phyloP scores from a whole-genome alignment of 2,329 filamentous ascomycete genomes.

The Fusarium goolgardi region DNA sequence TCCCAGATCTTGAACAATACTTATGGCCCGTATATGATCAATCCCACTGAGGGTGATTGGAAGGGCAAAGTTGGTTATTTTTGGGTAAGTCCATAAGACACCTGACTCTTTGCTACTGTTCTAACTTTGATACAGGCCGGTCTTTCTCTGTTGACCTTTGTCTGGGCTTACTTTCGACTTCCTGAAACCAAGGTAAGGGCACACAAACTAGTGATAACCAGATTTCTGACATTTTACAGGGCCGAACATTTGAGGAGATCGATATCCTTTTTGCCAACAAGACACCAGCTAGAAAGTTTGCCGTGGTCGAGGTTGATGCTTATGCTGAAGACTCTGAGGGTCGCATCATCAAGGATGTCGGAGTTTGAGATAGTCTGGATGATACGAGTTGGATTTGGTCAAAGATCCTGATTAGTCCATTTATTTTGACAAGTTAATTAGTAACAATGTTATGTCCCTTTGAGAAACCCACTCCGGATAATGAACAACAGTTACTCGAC shows the following conservation, averaged over 20 bases:
- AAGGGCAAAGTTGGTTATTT: slow-evolving; percentile 53
- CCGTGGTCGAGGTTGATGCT: slow-evolving; percentile 18
- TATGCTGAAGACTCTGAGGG: slow-evolving; percentile 14
- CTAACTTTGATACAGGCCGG: slow-evolving; percentile 35
- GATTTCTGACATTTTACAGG: slow-evolving; percentile 13
- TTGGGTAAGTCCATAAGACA: slow-evolving; percentile 6
- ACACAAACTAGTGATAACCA: rapidly evolving
- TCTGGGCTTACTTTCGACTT: slow-evolving; percentile 52
- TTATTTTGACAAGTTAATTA: neutral
- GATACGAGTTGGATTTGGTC: too few relatives aligned
- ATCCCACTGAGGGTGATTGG: slow-evolving; percentile 51
- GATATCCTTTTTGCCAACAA: slow-evolving; percentile 51
- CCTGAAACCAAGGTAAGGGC: slow-evolving; percentile 47
- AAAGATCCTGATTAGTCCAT: neutral
- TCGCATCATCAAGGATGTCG: slow-evolving; percentile 6
- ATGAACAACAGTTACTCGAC: neutral
- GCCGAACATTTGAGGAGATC: slow-evolving; percentile 50
- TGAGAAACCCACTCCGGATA: neutral
- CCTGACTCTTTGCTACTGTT: rapidly evolving
- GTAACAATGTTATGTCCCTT: neutral
- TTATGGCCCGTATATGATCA: slow-evolving; percentile 51
- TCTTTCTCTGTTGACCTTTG: slow-evolving; percentile 41
- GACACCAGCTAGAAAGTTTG: slow-evolving; percentile 53
- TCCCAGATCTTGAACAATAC: slow-evolving; percentile 48
- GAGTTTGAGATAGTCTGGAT: neutral